phyloP scores from a whole-genome alignment of 768 basidiomycete species.

The Psilocybe cubensis region DNA sequence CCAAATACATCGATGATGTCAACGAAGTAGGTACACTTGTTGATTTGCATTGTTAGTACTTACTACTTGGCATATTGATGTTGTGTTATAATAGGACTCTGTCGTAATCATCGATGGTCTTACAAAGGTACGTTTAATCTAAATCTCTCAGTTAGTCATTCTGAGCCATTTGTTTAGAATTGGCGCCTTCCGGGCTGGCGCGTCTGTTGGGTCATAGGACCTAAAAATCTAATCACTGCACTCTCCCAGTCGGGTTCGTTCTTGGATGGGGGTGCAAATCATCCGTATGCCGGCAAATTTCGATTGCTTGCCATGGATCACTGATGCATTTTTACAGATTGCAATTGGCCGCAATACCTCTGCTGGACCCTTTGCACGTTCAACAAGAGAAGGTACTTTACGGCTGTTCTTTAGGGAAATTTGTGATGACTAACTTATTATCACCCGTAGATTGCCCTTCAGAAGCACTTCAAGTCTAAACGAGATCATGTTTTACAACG shows the following conservation, averaged over 20 bases:
- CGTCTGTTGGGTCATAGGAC: constrained; percentile 92
- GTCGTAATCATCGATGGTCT: constrained; percentile 89
- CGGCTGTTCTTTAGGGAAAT: background rate
- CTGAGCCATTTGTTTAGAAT: constrained; percentile 52
- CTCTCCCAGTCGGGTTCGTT: constrained; percentile 94
- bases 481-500: constrained; percentile 87
- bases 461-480: constrained; percentile 90
- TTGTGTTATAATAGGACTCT: constrained; percentile 76
- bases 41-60: background rate
- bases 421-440: background rate
- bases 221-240: constrained; percentile 85
- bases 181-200: constrained; percentile 97
- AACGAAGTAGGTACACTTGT: constrained; percentile 51
- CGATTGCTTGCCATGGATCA: background rate
- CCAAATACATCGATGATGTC: constrained; percentile 85
- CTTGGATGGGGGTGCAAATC: constrained; percentile 94
- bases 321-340: constrained; percentile 44
- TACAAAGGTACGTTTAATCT: constrained; percentile 64
- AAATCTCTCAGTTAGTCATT: background rate
- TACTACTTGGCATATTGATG: no score
- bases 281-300: constrained; percentile 61
- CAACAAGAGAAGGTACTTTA: constrained; percentile 62
- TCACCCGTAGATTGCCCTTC: constrained; percentile 64
- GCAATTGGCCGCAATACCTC: constrained; percentile 86
- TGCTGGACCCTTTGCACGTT: constrained; percentile 76